Evolutionary conservation across 495 filamentous ascomycete genomes (phyloP), one percentile per base, ranked within the genome.

Genomic region (Podospora anserina): DNA sequence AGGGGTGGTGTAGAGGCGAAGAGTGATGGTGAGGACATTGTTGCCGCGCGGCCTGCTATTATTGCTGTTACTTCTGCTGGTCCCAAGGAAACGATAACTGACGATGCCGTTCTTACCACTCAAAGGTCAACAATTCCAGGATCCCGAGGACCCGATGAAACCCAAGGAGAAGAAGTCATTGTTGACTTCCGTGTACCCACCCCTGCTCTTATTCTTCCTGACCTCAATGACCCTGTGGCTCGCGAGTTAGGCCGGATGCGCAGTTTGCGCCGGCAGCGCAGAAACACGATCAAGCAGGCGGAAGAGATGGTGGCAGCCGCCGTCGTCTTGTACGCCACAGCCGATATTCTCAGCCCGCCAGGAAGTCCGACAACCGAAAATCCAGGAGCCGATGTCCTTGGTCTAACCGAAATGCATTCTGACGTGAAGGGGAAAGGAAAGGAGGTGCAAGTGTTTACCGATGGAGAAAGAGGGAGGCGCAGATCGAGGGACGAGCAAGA

Each of bases 301-400:
- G 82, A 84, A 70, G 82, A 83, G 69, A 77, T 79, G 66, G 76
- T 84, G 15, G 81, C 82, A 16, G 76, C 80, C n/a, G 81, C 82
- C 57, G 82, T 84, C 16, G 77, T 84, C 19, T 72, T 83, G 5
- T 83, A 81, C 64, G 82, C 82, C 63, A 76, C 82, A 53, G 78
- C 76, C 58, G 81, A 78, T 44, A 74, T 71, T 65, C 67, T 81
- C 32, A 80, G 75, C 54, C 78, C 78, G 64, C 76, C 77, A 9
- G 74, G 70, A 26, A 80, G 77, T 63, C 77, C 78, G 65, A 72
- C 60, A 53, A 58, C 75, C 28, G 66, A 68, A 56, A 77, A 73
- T 69, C 69, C 75, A 66, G 67, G 65, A 65, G 66, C 63, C 66
- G 68, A 71, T 61, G 69, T 71, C 66, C 70, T 72, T 74, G 74